A percentile compares a stretch with the other conserved stretches of the same genome.
Evolutionary conservation across 108 stramenopile species (phyloP).

Genomic region (Pseudonitzschia delicatissima): DNA sequence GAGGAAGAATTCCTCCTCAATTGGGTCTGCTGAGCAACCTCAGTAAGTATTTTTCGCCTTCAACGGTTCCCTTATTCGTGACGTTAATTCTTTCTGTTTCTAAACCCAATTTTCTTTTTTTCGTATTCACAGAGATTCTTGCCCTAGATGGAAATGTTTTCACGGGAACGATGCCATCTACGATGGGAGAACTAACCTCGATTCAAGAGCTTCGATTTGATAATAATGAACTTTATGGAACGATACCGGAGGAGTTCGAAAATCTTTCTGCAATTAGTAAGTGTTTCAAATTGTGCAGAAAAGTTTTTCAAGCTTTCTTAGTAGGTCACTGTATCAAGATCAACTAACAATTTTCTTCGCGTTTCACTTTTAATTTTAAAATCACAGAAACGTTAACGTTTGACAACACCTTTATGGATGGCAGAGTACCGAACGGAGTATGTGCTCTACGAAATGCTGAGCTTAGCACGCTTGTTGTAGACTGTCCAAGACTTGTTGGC

Average conservation of each 20-base stretch:
- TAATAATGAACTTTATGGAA: slow-evolving; percentile 18
- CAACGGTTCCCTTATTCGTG: background rate
- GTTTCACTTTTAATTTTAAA: background rate
- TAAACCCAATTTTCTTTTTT: background rate
- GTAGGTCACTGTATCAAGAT: too few species aligned
- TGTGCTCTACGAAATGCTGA: slow-evolving; percentile 37
- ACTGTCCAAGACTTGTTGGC: slow-evolving; percentile 26
- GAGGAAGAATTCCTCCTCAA: slow-evolving; percentile 32
- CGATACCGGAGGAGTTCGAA: slow-evolving; percentile 18
- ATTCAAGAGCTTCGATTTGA: slow-evolving; percentile 21
- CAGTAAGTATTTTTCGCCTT: slow-evolving; percentile 23
- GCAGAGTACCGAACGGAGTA: slow-evolving; percentile 49
- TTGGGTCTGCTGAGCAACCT: slow-evolving; percentile 30
- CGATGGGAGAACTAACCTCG: slow-evolving; percentile 13
- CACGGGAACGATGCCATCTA: slow-evolving; percentile 22
- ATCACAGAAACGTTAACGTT: slow-evolving; percentile 23
- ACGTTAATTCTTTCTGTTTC: background rate
- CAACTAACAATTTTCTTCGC: background rate
- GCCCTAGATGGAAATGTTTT: slow-evolving; percentile 24
- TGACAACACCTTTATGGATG: slow-evolving; percentile 35
- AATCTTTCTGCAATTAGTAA: slow-evolving; percentile 18
- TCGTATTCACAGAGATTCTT: slow-evolving; percentile 5
- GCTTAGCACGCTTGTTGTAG: slow-evolving; percentile 30
- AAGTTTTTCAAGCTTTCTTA: too few species aligned
- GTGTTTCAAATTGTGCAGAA: slow-evolving; percentile 4